Evolutionary conservation across 177 flowering plant genomes (phyloP).

Genomic region (Vitis hybrid): DNA sequence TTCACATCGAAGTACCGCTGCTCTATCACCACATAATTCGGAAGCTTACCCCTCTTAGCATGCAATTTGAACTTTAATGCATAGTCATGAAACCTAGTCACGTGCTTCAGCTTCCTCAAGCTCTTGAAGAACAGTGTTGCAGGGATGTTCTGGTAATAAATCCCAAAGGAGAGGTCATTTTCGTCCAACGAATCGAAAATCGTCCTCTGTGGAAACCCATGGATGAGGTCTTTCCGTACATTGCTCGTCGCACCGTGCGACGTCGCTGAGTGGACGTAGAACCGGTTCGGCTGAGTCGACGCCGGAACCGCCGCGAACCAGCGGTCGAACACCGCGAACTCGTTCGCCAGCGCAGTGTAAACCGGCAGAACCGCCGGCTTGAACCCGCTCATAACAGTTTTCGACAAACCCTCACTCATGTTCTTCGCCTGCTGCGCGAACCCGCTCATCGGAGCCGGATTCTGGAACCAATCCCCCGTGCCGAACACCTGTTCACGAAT

Average conservation of each 20-base stretch:
- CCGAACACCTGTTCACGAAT: conserved; percentile 89
- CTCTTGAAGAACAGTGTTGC: conserved; percentile 80
- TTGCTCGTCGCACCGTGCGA: conserved; percentile 88
- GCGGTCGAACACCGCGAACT: conserved; percentile 84
- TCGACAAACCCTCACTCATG: conserved; percentile 45
- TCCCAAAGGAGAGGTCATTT: conserved; percentile 69
- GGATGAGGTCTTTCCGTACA: conserved; percentile 77
- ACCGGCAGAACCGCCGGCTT: conserved; percentile 63
- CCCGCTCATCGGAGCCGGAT: conserved; percentile 86
- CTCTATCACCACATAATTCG: conserved; percentile 89
- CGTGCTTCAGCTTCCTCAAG: conserved; percentile 73
- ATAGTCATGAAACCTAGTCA: conserved; percentile 60
- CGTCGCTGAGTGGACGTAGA: conserved; percentile 93
- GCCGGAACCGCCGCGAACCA: conserved; percentile 99
- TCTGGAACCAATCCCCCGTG: conserved; percentile 36
- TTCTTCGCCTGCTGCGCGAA: conserved; percentile 81
- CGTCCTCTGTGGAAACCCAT: conserved; percentile 90
- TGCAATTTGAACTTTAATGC: conserved; percentile 57
- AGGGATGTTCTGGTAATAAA: conserved; percentile 94
- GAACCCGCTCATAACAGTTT: conserved; percentile 89
- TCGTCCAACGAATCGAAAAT: conserved; percentile 92
- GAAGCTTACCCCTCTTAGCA: conserved; percentile 64
- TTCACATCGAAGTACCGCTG: conserved; percentile 81
- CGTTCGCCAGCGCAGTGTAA: conserved; percentile 73
- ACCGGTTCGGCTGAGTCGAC: conserved; percentile 96